phyloP scores from a whole-genome alignment of 345 rosid species.

The Noccaea bulbosa region DNA sequence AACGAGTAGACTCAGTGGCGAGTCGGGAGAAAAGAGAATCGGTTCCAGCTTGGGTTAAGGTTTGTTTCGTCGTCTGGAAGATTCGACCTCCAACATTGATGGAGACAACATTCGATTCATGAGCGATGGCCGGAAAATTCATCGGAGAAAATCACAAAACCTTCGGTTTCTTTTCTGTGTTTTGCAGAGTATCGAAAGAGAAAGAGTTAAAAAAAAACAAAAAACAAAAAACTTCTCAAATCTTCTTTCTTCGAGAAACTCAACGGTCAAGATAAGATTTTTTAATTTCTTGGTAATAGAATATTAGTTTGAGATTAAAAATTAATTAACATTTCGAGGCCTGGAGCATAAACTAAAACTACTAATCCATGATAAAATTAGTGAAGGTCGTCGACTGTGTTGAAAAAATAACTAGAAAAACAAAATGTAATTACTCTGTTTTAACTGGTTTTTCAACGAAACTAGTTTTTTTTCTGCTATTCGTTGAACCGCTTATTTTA shows the following conservation, averaged over 20 bases:
- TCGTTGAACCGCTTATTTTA: too few relatives aligned
- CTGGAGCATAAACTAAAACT: too few relatives aligned
- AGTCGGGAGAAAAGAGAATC: constrained; percentile 62
- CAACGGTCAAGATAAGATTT: background rate
- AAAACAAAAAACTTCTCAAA: background rate
- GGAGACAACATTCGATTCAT: constrained; percentile 49
- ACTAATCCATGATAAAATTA: too few relatives aligned
- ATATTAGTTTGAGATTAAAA: too few relatives aligned
- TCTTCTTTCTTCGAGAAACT: background rate
- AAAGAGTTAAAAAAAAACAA: background rate
- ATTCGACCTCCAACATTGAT: constrained; percentile 76
- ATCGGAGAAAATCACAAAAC: constrained; percentile 28
- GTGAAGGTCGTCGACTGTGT: too few relatives aligned
- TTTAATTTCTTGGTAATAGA: too few relatives aligned
- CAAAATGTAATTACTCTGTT: too few relatives aligned
- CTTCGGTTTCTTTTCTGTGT: background rate
- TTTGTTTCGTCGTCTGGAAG: constrained; percentile 82
- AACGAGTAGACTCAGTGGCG: constrained; percentile 51
- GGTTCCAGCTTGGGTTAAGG: constrained; percentile 67
- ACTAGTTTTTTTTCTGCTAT: too few relatives aligned
- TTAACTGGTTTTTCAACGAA: too few relatives aligned
- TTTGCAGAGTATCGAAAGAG: background rate
- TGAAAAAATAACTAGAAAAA: too few relatives aligned
- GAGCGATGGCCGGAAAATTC: constrained; percentile 26
- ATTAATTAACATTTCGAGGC: too few relatives aligned